Base-by-base conservation (phyloP, 306 rosid species). In the Cicer yamashitae region DNA sequence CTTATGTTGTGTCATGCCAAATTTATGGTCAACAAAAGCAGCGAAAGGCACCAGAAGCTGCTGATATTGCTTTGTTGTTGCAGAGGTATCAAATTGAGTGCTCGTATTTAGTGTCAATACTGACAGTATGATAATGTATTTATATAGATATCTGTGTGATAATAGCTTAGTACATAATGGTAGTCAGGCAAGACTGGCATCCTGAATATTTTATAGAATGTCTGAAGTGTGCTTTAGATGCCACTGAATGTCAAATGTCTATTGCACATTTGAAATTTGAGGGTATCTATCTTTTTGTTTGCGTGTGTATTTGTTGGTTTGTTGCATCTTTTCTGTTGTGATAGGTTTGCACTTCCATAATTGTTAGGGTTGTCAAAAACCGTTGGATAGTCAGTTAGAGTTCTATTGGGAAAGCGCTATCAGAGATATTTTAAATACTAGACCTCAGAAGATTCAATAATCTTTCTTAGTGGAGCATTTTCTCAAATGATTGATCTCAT, bases 1-100 rank as follows among this genome's bases (percentile, higher is more conserved):
- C 98, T 22, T 94, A 94, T 71, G 98, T 94, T 56, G 91, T 94
- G 59, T 94, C 98, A n/a, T 94, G 98, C 88, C 98, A 94, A 91
- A 94, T 94, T 78, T 94, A 91, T 90, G 97, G 98, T 82, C 97
- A 89, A 73, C 98, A 94, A 80, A 94, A 91, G 81, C 97, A 91
- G 86, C 82, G 77, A 67, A 89, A 83, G 81, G 78, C 77, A 52
- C 87, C 81, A 4, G 96, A 94, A 87, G 98, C 98, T 67, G 84
- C 96, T 83, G 98, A 94, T 80, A 94, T 94, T 79, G 84, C 97
- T 74, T 86, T 94, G 30, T 85, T 94, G 86, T 87, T 94, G 73
- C 97, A 91, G 84, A 94, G 97, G 98, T 94, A 82, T 67, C 37
- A 66, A 60, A 20, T 52, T 53, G 17, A 1, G 18, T 65, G 61